Percentiles rank a stretch among this genome's conserved stretches.
Evolutionary conservation across 2,329 filamentous ascomycete genomes (phyloP).

Genomic region (Sporothrix pseudoabietina): DNA sequence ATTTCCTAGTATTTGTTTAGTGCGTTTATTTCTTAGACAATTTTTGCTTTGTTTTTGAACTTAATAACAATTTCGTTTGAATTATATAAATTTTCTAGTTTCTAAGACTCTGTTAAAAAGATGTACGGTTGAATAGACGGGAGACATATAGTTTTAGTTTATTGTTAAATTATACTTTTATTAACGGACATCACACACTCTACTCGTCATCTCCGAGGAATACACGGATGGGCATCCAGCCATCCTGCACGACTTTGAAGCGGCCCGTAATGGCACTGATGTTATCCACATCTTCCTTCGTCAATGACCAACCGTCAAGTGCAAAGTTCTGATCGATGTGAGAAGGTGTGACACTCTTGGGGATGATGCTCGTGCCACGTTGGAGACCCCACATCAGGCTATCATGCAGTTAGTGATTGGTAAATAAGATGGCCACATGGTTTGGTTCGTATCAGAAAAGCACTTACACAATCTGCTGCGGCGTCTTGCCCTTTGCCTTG

Average conservation of each 20-base stretch:
- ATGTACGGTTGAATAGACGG: too few species aligned
- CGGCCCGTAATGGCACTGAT: slow-evolving; percentile 60
- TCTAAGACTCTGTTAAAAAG: too few species aligned
- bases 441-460: neutral
- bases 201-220: slow-evolving; percentile 70
- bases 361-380: slow-evolving; percentile 53
- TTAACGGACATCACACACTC: neutral
- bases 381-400: slow-evolving; percentile 53
- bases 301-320: slow-evolving; percentile 61
- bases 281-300: slow-evolving; percentile 60
- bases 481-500: slow-evolving; percentile 48
- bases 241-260: slow-evolving; percentile 68
- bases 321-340: slow-evolving; percentile 43
- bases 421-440: too few species aligned
- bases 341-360: slow-evolving; percentile 45
- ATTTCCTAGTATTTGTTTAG: too few species aligned
- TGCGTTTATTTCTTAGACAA: too few species aligned
- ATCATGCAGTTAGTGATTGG: slow-evolving; percentile 31
- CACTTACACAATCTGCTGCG: slow-evolving; percentile 19
- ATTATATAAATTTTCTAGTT: too few species aligned
- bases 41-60: too few species aligned
- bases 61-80: too few species aligned
- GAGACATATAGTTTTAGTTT: too few species aligned
- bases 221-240: slow-evolving; percentile 65
- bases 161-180: too few species aligned